Conservation (phyloP, 495 filamentous ascomycete species). For the Cercophora sp. region DNA sequence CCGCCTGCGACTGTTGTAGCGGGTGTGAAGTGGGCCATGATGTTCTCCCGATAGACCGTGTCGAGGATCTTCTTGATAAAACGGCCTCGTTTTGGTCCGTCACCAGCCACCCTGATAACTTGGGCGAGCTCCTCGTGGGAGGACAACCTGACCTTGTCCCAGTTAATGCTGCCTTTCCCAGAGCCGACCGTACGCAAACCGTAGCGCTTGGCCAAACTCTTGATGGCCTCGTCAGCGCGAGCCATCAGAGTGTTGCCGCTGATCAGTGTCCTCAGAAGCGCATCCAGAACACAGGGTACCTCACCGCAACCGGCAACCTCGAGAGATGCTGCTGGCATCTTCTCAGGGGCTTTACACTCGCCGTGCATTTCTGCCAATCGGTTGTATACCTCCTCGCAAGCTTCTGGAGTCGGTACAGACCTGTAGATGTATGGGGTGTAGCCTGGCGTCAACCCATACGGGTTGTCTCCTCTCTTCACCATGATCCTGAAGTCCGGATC, state of each 20-base stretch:
- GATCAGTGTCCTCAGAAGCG: conserved; percentile 74
- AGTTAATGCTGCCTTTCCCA: conserved; percentile 72
- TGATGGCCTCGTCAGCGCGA: conserved; percentile 66
- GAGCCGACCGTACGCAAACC: conserved; percentile 45
- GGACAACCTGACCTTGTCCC: conserved; percentile 72
- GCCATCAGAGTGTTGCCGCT: conserved; percentile 69
- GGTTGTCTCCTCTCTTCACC: conserved; percentile 36
- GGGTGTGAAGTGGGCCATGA: conserved; percentile 27
- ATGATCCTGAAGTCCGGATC: conserved; percentile 24
- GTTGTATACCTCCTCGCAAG: conserved; percentile 69
- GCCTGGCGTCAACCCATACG: conserved; percentile 46
- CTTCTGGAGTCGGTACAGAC: conserved; percentile 60
- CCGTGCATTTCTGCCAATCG: conserved; percentile 68
- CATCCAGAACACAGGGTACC: conserved; percentile 87
- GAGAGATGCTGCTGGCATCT: conserved; percentile 70
- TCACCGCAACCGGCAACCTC: conserved; percentile 87
- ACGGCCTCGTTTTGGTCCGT: conserved; percentile 63
- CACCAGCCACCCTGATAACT: conserved; percentile 70
- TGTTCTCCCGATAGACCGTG: conserved; percentile 68
- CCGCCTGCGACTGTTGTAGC: no score
- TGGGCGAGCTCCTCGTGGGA: conserved; percentile 60
- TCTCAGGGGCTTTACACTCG: conserved; percentile 58
- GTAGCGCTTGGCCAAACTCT: conserved; percentile 65
- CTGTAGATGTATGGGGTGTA: conserved; percentile 67
- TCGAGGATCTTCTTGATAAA: conserved; percentile 80